Base-by-base conservation (phyloP, 768 basidiomycete genomes). In the Dioszegia hungarica region DNA sequence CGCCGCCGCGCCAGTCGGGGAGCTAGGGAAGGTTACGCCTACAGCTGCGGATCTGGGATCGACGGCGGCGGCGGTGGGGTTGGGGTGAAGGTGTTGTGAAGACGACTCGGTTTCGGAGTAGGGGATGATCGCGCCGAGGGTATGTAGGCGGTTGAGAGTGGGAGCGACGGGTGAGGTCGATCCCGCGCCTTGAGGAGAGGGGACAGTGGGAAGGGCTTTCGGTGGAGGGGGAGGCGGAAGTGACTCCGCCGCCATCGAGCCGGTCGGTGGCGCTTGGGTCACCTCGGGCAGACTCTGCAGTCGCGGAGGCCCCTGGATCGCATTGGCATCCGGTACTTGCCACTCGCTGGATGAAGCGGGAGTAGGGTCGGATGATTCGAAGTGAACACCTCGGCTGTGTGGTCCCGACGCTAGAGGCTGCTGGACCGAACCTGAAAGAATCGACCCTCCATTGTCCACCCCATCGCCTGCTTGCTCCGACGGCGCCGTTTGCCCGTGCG, bases 1-100 rank as follows among this genome's bases (percentile, higher is more conserved):
- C 10, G 56, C 63, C 17, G 50, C 52, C 24, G 54, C 38, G 17
- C 66, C 70, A 0, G 61, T 63, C 1, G 66, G 70, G 8, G 70
- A 68, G 10, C 61, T 61, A 11, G 60, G 54, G 15, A 70, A 47
- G 4, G 45, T 8, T 15, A 20, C 9, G 15, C 19, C n/a, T n/a
- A n/a, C n/a, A n/a, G 8, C 22, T 10, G 33, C 8, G 3, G 19
- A 20, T 2, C 27, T 17, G 25, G 3, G 45, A 28, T 25, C 10
- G 9, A 28, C 2, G 15, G 27, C 12, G 24, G 25, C 12, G 15
- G 17, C 24, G 9, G 11, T 2, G 28, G 17, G 27, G 15, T 6
- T 14, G 4, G 15, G 15, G 28, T n/a, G n/a, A n/a, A n/a, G n/a
- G n/a, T n/a, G n/a, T n/a, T n/a, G n/a, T n/a, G 24, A n/a, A 28